phyloP scores from a whole-genome alignment of 2,329 filamentous ascomycete species.

The Fusarium denticulatum region DNA sequence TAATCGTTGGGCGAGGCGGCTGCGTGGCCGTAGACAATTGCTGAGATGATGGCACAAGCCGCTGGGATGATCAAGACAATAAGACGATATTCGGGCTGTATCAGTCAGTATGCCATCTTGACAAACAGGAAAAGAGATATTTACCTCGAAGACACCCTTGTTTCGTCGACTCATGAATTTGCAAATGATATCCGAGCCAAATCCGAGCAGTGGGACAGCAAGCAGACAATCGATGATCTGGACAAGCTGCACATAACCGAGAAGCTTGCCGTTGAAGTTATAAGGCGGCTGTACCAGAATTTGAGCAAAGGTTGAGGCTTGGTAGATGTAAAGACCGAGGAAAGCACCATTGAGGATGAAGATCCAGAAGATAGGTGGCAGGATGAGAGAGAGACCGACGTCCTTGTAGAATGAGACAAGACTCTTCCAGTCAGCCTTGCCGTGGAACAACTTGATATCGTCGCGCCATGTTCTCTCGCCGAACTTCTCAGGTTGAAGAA shows the following conservation, averaged over 20 bases:
- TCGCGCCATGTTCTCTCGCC: not conserved
- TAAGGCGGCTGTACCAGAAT: not conserved
- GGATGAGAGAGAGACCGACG: not conserved
- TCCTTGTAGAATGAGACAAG: not conserved
- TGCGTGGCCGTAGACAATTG: not conserved
- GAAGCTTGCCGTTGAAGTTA: not conserved
- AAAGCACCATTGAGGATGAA: slow-evolving; percentile 13
- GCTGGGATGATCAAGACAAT: not conserved
- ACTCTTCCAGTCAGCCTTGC: not conserved
- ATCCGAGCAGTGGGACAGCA: not conserved
- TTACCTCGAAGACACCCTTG: slow-evolving; percentile 1
- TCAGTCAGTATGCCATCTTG: accelerated
- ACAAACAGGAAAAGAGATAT: too few species aligned
- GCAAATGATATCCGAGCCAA: not conserved
- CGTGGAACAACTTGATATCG: not conserved
- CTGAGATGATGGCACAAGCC: not conserved
- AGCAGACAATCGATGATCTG: not conserved
- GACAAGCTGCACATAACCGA: slow-evolving; percentile 4
- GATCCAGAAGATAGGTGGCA: slow-evolving; percentile 6
- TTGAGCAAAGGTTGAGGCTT: not conserved
- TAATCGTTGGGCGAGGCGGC: not conserved
- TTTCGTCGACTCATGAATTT: slow-evolving; percentile 4
- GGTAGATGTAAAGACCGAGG: slow-evolving; percentile 10
- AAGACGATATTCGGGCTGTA: not conserved
- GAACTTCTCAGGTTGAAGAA: not conserved